Evolutionary conservation across 1,284 basidiomycete genomes (phyloP).

Genomic region (Sparassis latifolia): DNA sequence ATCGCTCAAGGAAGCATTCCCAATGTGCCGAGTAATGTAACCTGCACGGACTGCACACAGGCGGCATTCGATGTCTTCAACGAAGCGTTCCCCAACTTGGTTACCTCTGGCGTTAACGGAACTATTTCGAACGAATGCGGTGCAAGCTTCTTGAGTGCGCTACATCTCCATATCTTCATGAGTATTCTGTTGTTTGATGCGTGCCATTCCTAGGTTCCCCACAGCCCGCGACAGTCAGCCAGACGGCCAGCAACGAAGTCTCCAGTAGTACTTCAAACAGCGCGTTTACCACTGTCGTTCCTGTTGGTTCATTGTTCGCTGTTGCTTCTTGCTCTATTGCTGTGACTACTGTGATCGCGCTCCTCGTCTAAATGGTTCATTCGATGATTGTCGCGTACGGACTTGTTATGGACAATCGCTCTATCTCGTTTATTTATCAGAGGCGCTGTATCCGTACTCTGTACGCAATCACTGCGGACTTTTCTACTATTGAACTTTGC

Average conservation of each 20-base stretch:
- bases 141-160: slow-evolving; percentile 42
- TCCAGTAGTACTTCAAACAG: slow-evolving; percentile 21
- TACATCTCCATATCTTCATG: background rate
- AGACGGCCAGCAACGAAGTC: slow-evolving; percentile 26
- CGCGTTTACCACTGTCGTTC: slow-evolving; percentile 18
- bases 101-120: slow-evolving; percentile 22
- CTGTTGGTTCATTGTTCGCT: slow-evolving; percentile 12
- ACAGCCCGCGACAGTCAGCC: slow-evolving; percentile 30
- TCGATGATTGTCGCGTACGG: no score
- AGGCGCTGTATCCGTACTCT: no score
- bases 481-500: no score
- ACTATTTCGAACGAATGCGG: slow-evolving; percentile 40
- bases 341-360: slow-evolving; percentile 17
- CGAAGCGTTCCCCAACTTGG: slow-evolving; percentile 30
- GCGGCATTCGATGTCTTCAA: slow-evolving; percentile 41
- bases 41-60: slow-evolving; percentile 53
- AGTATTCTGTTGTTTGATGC: no score
- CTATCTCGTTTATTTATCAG: no score
- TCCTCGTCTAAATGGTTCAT: no score
- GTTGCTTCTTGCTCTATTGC: slow-evolving; percentile 23
- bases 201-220: slow-evolving; percentile 29
- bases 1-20: slow-evolving; percentile 16
- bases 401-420: no score
- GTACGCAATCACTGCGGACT: no score
- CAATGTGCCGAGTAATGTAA: slow-evolving; percentile 35